Percentiles rank a stretch among this genome's conserved stretches.
Conservation (phyloP, 208 protist species). For the Crithidia acanthocephali region DNA sequence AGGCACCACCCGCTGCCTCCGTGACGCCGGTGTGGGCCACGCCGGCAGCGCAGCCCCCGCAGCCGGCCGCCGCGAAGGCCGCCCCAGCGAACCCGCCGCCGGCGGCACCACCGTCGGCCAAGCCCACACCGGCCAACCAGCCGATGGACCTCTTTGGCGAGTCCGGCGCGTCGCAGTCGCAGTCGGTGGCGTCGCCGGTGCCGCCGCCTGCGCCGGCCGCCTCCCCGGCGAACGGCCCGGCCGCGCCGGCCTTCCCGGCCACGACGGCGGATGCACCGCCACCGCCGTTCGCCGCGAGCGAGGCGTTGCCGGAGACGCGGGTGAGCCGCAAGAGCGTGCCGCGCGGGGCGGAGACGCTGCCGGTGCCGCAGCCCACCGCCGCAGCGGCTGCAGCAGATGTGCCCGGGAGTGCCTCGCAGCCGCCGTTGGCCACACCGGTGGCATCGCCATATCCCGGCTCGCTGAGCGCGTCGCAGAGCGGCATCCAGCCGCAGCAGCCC, state of each 20-base stretch:
- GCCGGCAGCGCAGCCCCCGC: slow-evolving; percentile 18
- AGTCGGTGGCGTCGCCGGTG: slow-evolving; percentile 21
- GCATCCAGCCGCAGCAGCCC: background rate
- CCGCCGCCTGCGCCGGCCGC: slow-evolving; percentile 30
- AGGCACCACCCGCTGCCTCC: slow-evolving; percentile 36
- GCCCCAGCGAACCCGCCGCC: background rate
- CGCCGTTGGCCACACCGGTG: slow-evolving; percentile 5
- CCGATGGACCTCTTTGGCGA: slow-evolving; percentile 19
- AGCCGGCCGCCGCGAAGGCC: slow-evolving; percentile 7
- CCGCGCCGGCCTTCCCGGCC: background rate
- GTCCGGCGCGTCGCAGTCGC: slow-evolving; percentile 1
- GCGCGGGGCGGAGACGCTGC: background rate
- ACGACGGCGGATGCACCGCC: background rate
- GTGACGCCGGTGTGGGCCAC: slow-evolving; percentile 53
- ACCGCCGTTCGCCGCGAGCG: background rate
- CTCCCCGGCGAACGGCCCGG: slow-evolving; percentile 20
- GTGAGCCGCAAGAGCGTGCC: slow-evolving; percentile 27
- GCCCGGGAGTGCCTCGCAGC: background rate
- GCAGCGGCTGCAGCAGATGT: slow-evolving; percentile 8
- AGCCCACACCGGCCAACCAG: background rate
- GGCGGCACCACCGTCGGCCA: background rate
- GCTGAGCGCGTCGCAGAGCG: slow-evolving; percentile 11
- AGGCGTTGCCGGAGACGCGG: slow-evolving; percentile 25
- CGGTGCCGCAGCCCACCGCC: background rate
- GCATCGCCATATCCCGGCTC: slow-evolving; percentile 15